A percentile compares a stretch with the other conserved stretches of the same genome.
phyloP scores from a whole-genome alignment of 2,329 filamentous ascomycete genomes.

The Diaporthe longicolla region DNA sequence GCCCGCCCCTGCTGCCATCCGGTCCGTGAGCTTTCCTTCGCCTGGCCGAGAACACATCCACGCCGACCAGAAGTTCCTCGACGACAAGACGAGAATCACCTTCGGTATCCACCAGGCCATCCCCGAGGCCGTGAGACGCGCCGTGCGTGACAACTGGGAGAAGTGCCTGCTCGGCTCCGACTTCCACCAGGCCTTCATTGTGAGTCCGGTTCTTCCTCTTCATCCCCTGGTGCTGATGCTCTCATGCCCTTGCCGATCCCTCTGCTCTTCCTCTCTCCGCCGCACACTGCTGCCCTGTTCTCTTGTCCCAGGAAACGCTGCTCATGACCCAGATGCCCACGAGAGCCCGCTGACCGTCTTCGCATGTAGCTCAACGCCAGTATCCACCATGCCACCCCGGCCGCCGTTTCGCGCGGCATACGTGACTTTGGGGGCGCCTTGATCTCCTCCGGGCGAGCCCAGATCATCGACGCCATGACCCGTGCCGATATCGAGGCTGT shows the following conservation, averaged over 20 bases:
- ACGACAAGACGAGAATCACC: conserved; percentile 57
- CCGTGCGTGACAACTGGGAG: conserved; percentile 65
- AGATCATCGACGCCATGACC: conserved; percentile 59
- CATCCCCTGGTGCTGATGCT: background rate
- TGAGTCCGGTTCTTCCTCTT: conserved; percentile 52
- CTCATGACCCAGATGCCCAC: too few species aligned
- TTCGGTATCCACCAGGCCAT: conserved; percentile 58
- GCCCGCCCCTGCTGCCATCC: background rate
- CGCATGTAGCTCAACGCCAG: conserved; percentile 61
- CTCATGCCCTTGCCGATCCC: background rate
- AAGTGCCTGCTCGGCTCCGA: conserved; percentile 65
- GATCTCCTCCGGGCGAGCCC: conserved; percentile 56
- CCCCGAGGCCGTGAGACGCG: conserved; percentile 62
- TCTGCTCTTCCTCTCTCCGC: background rate
- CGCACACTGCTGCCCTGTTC: background rate
- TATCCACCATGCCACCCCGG: conserved; percentile 59
- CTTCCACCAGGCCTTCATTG: conserved; percentile 67
- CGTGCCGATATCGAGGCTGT: conserved; percentile 61
- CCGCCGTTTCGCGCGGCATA: conserved; percentile 56
- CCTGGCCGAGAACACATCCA: conserved; percentile 50
- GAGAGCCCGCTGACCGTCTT: background rate
- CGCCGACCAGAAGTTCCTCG: conserved; percentile 53
- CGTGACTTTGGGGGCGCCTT: conserved; percentile 62
- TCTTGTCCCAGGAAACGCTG: background rate
- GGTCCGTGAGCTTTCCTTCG: conserved; percentile 52